These are phyloP conservation scores for Excoecaria cochinchinensis DNA, from an alignment of 345 rosid species.

Conservation along the genomic window DNA sequence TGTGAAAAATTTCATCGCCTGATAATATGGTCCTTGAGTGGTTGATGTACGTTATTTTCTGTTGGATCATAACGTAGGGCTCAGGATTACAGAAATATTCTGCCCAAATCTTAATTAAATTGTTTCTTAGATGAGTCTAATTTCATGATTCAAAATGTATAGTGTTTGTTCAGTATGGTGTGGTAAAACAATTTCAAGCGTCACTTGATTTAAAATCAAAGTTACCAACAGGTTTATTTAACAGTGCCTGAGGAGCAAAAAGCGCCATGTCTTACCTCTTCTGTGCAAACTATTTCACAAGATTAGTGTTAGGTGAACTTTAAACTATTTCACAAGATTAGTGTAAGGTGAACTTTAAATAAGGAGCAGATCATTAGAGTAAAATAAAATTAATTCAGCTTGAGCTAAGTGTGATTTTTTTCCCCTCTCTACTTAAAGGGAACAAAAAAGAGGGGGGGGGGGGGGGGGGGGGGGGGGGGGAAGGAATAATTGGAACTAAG, in stretches of 20 bases:
- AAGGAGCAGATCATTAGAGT: no score
- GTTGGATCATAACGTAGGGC: background rate
- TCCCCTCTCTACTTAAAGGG: no score
- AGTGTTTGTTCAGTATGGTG: background rate
- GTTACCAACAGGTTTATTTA: background rate
- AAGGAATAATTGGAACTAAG: no score
- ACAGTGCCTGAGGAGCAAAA: background rate
- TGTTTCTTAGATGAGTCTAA: background rate
- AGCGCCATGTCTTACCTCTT: background rate
- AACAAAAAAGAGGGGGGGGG: no score
- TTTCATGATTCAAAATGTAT: conserved; percentile 1
- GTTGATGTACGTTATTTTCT: background rate
- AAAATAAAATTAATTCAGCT: no score
- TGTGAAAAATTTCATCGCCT: background rate
- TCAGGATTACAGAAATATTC: background rate
- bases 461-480: no score
- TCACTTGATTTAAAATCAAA: background rate
- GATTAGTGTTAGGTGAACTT: no score
- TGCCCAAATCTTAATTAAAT: background rate
- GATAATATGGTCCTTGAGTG: background rate
- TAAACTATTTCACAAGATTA: no score
- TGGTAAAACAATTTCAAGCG: background rate
- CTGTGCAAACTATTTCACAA: no score
- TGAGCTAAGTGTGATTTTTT: no score
- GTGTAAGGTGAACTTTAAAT: no score